Evolutionary conservation across 495 filamentous ascomycete species (phyloP).

Genomic region (Apiosordaria backusii): DNA sequence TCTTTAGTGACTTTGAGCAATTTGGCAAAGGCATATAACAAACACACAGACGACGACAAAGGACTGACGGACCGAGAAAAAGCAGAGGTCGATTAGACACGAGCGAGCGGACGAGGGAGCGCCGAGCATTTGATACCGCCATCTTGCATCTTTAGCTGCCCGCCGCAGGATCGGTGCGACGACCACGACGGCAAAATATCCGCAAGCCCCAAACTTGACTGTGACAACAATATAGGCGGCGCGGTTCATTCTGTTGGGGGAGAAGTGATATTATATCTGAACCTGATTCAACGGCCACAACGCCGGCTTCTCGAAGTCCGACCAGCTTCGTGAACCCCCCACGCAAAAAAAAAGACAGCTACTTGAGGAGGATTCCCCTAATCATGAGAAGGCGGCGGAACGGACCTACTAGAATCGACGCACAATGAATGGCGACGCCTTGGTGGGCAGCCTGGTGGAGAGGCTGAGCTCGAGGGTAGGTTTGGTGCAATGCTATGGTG

Average conservation of each 20-base stretch:
- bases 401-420: conserved; percentile 25
- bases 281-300: too few relatives aligned
- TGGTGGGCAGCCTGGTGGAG: conserved; percentile 62
- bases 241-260: too few relatives aligned
- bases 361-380: conserved; percentile 6
- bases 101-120: too few relatives aligned
- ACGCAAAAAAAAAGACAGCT: not conserved
- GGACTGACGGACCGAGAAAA: not conserved
- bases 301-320: too few relatives aligned
- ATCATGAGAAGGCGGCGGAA: conserved; percentile 33
- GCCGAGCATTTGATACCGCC: not conserved
- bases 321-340: not conserved
- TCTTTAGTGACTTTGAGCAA: not conserved
- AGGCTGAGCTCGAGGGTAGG: conserved; percentile 60
- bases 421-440: conserved; percentile 59
- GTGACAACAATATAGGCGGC: not conserved
- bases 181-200: not conserved
- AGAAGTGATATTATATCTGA: not conserved
- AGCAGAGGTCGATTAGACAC: not conserved
- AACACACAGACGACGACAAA: not conserved
- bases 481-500: conserved; percentile 4
- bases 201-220: not conserved
- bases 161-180: not conserved
- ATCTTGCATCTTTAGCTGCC: not conserved
- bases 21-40: not conserved